These are phyloP conservation scores for Trametes maxima DNA, from an alignment of 768 basidiomycete genomes.

Conservation along the genomic window DNA sequence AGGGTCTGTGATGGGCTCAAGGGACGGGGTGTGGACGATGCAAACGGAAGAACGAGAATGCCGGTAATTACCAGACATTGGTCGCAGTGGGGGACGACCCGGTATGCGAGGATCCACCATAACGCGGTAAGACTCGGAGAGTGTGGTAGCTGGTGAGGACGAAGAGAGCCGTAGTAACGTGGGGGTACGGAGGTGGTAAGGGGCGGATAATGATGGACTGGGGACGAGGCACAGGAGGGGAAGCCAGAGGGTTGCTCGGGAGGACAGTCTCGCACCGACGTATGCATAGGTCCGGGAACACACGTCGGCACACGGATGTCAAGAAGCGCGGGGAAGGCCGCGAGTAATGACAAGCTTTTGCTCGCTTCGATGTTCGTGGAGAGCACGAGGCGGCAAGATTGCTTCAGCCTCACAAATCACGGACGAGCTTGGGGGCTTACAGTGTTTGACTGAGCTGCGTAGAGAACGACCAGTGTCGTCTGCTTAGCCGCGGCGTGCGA, in stretches of 20 bases:
- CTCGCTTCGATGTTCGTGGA: neutral
- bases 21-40: conserved; percentile 17
- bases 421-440: too few relatives aligned
- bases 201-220: neutral
- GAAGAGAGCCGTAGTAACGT: neutral
- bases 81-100: neutral
- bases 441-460: too few relatives aligned
- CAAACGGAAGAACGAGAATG: conserved; percentile 16
- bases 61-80: neutral
- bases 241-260: conserved; percentile 3
- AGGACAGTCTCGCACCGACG: neutral
- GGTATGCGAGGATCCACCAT: conserved; percentile 6
- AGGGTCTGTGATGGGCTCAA: conserved; percentile 13
- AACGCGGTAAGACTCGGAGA: neutral
- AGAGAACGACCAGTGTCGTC: too few relatives aligned
- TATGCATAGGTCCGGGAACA: conserved; percentile 4
- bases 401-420: neutral
- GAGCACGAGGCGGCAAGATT: neutral
- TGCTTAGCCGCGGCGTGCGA: too few relatives aligned
- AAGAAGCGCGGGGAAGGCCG: conserved; percentile 10
- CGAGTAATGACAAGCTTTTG: neutral
- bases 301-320: conserved; percentile 11
- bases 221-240: conserved; percentile 1
- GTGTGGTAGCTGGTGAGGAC: neutral
- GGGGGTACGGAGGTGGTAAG: neutral